phyloP scores from a whole-genome alignment of 176 grass and related monocot genomes.

The Aegilops umbellulata region DNA sequence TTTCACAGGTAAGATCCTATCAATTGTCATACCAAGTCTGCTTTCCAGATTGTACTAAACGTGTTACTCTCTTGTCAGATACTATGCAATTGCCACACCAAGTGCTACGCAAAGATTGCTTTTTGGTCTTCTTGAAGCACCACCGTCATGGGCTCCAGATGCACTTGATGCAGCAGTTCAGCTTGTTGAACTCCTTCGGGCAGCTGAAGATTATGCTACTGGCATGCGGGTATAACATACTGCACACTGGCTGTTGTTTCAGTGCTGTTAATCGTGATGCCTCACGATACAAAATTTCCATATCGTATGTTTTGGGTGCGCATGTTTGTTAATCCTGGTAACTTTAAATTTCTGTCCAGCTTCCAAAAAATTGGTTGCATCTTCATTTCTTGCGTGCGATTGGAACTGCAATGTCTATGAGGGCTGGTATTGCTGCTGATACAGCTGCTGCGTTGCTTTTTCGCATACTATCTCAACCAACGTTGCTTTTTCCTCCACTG shows the following conservation, averaged over 20 bases:
- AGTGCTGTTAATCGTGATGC: conserved; percentile 13
- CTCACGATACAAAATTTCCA: conserved; percentile 6
- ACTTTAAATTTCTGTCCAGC: conserved; percentile 48
- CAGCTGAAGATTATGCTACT: conserved; percentile 92
- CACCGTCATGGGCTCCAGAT: conserved; percentile 99
- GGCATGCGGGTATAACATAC: conserved; percentile 71
- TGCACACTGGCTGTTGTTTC: not conserved
- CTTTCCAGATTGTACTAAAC: conserved; percentile 15
- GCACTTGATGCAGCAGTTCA: conserved; percentile 99
- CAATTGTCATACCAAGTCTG: not conserved
- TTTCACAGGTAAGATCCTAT: conserved; percentile 76
- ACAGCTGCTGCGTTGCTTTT: conserved; percentile 94
- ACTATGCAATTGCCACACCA: conserved; percentile 97
- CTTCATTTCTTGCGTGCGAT: conserved; percentile 96
- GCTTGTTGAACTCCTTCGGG: conserved; percentile 98
- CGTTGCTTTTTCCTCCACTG: conserved; percentile 90
- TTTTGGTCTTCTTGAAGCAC: conserved; percentile 97
- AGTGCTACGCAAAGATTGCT: conserved; percentile 94
- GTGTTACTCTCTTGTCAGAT: conserved; percentile 50
- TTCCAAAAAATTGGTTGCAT: conserved; percentile 98
- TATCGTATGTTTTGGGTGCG: not conserved
- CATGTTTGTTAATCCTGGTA: conserved; percentile 14
- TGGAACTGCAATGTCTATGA: conserved; percentile 99
- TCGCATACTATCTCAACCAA: conserved; percentile 93
- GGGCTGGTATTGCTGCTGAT: conserved; percentile 93